phyloP scores from a whole-genome alignment of 2,329 filamentous ascomycete genomes.

The Cladophialophora carrionii region DNA sequence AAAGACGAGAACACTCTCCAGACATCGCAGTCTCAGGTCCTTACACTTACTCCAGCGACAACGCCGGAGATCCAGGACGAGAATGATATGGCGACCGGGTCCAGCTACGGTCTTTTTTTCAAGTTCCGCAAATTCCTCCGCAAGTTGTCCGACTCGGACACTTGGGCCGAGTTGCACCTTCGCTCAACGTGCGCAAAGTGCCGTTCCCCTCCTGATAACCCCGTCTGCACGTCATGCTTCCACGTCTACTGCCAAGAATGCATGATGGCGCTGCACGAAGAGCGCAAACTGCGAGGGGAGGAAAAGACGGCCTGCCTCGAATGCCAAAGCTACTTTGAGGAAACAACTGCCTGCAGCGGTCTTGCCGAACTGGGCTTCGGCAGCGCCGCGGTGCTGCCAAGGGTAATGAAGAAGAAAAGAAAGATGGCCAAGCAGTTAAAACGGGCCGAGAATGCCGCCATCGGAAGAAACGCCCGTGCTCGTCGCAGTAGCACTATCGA shows the following conservation, averaged over 20 bases:
- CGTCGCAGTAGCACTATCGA: not conserved
- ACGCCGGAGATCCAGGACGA: constrained; percentile 9
- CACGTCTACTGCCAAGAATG: constrained; percentile 62
- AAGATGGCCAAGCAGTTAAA: not conserved
- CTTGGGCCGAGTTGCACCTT: constrained; percentile 39
- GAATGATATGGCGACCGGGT: constrained; percentile 4
- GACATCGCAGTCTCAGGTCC: constrained; percentile 22
- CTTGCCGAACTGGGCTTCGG: constrained; percentile 30
- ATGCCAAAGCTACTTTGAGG: constrained; percentile 31
- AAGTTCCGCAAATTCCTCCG: constrained; percentile 35
- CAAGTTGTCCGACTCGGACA: constrained; percentile 12
- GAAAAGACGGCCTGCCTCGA: constrained; percentile 32
- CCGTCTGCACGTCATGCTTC: constrained; percentile 56
- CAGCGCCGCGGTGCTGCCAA: constrained; percentile 11
- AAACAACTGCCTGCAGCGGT: constrained; percentile 26
- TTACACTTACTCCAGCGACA: not conserved
- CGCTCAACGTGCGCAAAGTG: constrained; percentile 44
- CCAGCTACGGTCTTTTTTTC: constrained; percentile 23
- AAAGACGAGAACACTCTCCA: constrained; percentile 17
- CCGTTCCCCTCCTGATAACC: constrained; percentile 44
- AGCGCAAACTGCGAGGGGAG: constrained; percentile 20
- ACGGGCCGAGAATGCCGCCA: not conserved
- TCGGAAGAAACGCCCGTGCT: not conserved
- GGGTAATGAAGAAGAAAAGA: constrained; percentile 19
- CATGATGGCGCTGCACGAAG: constrained; percentile 43